phyloP scores from a whole-genome alignment of 2,329 filamentous ascomycete species.

The Trichoderma citrinoviride region DNA sequence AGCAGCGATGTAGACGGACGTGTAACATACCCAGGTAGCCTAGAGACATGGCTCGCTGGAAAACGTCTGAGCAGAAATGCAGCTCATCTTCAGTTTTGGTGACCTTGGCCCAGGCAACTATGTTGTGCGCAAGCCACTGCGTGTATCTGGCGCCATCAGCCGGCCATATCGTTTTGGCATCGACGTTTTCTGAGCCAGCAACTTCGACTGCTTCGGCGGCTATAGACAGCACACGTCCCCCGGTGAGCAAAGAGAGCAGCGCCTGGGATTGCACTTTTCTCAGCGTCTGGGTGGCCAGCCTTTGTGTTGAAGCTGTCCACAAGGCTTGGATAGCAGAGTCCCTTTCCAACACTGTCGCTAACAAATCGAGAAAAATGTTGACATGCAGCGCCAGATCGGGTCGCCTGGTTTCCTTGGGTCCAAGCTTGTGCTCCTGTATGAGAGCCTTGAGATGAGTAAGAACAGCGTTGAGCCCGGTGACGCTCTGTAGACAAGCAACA shows the following conservation, averaged over 20 bases:
- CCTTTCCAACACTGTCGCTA: slow-evolving; percentile 42
- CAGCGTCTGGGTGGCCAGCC: slow-evolving; percentile 27
- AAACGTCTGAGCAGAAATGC: slow-evolving; percentile 46
- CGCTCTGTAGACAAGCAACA: slow-evolving; percentile 64
- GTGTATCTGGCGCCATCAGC: slow-evolving; percentile 63
- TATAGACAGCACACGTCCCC: slow-evolving; percentile 50
- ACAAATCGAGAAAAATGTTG: slow-evolving; percentile 43
- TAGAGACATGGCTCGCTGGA: slow-evolving; percentile 63
- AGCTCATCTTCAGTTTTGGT: slow-evolving; percentile 34
- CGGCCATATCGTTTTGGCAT: slow-evolving; percentile 52
- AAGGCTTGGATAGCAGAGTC: slow-evolving; percentile 38
- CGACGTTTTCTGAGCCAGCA: slow-evolving; percentile 38
- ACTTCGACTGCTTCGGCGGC: slow-evolving; percentile 56
- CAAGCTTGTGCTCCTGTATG: slow-evolving; percentile 49
- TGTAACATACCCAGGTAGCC: slow-evolving; percentile 64
- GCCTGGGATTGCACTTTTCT: slow-evolving; percentile 36
- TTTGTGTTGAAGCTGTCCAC: slow-evolving; percentile 38
- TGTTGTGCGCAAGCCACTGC: slow-evolving; percentile 67
- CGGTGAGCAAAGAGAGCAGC: slow-evolving; percentile 46
- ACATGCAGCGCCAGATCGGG: slow-evolving; percentile 46
- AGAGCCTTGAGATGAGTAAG: slow-evolving; percentile 65
- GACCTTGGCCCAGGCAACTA: slow-evolving; percentile 46
- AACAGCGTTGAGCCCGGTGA: slow-evolving; percentile 75
- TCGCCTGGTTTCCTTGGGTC: slow-evolving; percentile 38
- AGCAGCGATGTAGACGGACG: not conserved